Evolutionary conservation across 2,329 filamentous ascomycete genomes (phyloP), one percentile per base, ranked within the genome.

Genomic region (Sphaerulina vaccinii): DNA sequence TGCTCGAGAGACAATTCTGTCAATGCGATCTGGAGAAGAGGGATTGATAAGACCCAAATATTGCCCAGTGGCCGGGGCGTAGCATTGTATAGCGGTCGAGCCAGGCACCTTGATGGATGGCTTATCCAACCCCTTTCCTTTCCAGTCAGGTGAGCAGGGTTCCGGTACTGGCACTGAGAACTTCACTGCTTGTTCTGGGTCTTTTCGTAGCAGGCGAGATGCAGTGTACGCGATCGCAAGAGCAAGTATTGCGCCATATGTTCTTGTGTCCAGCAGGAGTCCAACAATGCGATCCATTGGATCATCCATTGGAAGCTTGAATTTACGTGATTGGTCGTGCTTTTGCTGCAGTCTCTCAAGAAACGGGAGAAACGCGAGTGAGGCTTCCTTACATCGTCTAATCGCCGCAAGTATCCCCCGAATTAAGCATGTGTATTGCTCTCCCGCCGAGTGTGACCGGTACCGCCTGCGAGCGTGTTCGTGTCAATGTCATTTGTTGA

Each of bases 11-110:
- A 99, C 82, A 22, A 85, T 85, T 54, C 83, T 78, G 70, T 99
- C 89, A 66, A 99, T 89, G 55, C 83, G 86, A 51, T 84, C 83
- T 1, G 83, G 74, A 1, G 88, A 90, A 7, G 85, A 83, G 15
- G 92, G 88, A 69, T 87, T 88, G 70, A 92, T 79, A 60, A 82
- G 78, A 48, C 89, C 90, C 21, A 99, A 83, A 54, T 89, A 81
- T 65, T 87, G 81, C 57, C 93, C 93, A 19, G 90, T 96, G 1
- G 92, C 92, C 1, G 93, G 93, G 37, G 87, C 87, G 70, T 93
- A 93, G 73, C 89, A 95, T 72, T 89, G 87, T 54, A 95, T 85
- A 6, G 84, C 80, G 1, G 80, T 79, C 33, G 83, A 83, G 13
- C 83, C 84, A 1, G 81, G 68, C n/a, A 81, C 77, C 72, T 85